A percentile compares a stretch with the other conserved stretches of the same genome.
Conservation (phyloP, 768 basidiomycete species). For the Leccinum fibrillosum region DNA sequence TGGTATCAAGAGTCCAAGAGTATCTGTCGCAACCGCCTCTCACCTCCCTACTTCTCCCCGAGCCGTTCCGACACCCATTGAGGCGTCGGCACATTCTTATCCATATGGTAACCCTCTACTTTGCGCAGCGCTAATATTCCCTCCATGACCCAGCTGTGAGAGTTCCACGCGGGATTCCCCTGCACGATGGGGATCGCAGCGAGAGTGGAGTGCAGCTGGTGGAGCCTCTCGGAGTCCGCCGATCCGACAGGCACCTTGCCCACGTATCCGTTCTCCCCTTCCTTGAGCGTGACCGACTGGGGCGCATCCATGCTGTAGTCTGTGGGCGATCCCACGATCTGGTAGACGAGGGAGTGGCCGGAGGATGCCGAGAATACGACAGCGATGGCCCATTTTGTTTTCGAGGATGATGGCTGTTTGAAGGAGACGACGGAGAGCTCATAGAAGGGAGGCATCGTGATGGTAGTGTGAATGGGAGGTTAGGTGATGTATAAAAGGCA, state of each 20-base stretch:
- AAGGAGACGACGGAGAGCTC: slow-evolving; percentile 31
- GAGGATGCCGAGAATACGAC: slow-evolving; percentile 29
- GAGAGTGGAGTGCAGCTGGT: slow-evolving; percentile 27
- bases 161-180: slow-evolving; percentile 28
- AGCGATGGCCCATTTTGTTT: slow-evolving; percentile 25
- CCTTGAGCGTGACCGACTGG: slow-evolving; percentile 31
- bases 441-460: slow-evolving; percentile 32
- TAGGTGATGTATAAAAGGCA: not conserved
- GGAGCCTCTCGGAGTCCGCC: slow-evolving; percentile 30
- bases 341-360: slow-evolving; percentile 30
- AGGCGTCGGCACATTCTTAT: slow-evolving; percentile 29
- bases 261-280: slow-evolving; percentile 27
- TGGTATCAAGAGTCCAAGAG: slow-evolving; percentile 22
- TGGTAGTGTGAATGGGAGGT: slow-evolving; percentile 1
- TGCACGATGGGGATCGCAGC: slow-evolving; percentile 23
- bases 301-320: slow-evolving; percentile 32
- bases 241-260: slow-evolving; percentile 22
- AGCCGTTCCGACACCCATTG: slow-evolving; percentile 30
- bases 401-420: slow-evolving; percentile 16
- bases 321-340: slow-evolving; percentile 25
- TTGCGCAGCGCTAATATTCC: slow-evolving; percentile 27
- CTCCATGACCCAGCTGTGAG: slow-evolving; percentile 32
- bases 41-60: slow-evolving; percentile 21
- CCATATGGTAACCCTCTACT: slow-evolving; percentile 27
- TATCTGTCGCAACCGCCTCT: slow-evolving; percentile 5